Evolutionary conservation across 768 basidiomycete genomes (phyloP).

Genomic region (Rhodotorula kratochvilovae): DNA sequence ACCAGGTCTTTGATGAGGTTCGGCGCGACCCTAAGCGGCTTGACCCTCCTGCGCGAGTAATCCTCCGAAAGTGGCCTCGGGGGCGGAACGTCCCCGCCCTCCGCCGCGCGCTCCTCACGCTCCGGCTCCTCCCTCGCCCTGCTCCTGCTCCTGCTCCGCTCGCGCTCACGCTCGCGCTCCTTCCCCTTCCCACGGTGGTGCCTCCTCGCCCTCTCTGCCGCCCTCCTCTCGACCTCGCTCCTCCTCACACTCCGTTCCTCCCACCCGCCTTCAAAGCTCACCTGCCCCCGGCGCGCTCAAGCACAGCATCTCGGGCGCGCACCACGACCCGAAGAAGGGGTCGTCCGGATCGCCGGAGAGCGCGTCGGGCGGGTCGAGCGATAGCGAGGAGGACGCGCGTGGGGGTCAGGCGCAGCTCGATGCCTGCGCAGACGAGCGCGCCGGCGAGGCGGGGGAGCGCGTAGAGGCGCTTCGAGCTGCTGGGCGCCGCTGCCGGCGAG

Average conservation of each 20-base stretch:
- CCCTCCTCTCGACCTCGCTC: conserved; percentile 13
- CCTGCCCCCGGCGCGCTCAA: conserved; percentile 16
- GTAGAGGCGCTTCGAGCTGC: neutral
- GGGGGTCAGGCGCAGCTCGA: conserved; percentile 26
- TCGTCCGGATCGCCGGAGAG: conserved; percentile 11
- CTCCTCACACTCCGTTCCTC: conserved; percentile 16
- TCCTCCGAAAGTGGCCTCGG: conserved; percentile 6
- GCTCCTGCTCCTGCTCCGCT: neutral
- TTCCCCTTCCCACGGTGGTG: neutral
- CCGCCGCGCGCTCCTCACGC: conserved; percentile 6
- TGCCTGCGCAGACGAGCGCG: conserved; percentile 1
- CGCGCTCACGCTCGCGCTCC: neutral
- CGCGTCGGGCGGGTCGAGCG: neutral
- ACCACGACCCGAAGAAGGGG: conserved; percentile 31
- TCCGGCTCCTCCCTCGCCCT: neutral
- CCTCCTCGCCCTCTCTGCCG: conserved; percentile 8
- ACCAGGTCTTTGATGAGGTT: conserved; percentile 7
- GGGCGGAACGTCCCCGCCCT: conserved; percentile 21
- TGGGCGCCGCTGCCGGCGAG: too few species aligned
- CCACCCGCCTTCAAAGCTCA: conserved; percentile 24
- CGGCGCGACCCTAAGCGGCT: neutral
- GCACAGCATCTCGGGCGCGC: conserved; percentile 28
- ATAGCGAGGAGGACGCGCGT: neutral
- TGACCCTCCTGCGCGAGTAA: neutral
- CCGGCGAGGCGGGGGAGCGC: conserved; percentile 25